Evolutionary conservation across 176 grass and related monocot species (phyloP), one percentile per base, ranked within the genome.

Genomic region (Oryza nivara): DNA sequence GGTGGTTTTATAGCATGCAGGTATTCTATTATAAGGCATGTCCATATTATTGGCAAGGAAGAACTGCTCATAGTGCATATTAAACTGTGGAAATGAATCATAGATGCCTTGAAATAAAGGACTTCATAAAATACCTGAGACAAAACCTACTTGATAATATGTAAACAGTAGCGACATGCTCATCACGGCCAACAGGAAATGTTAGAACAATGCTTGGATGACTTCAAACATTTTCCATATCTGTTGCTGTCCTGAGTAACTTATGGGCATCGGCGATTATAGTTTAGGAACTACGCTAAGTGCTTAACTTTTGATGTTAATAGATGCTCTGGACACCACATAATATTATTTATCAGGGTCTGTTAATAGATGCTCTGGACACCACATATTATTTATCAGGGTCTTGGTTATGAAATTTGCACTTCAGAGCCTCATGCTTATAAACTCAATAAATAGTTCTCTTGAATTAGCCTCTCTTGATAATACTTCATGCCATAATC

Each of bases 1-100:
- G 20, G 93, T 81, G 93, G 96, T 90, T 96, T 99, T 75, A 87
- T 99, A 72, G 67, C 93, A 83, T 92, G 92, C 85, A 99, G 91
- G 96, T 93, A 93, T 74, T 86, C 30, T 68, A 71, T 4, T 65
- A 13, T 73, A 68, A 63, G 11, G 48, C 6, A 43, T 44, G 16
- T 5, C 15, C 7, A 49, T 77, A 81, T 72, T 74, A 16, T 51
- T 85, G 16, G 1, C 47, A 65, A 17, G 12, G 10, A 70, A 72
- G 22, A 30, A 46, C 56, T 54, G 20, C 34, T 76, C 3, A 20
- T 17, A 23, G 7, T 84, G 13, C 63, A 69, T 47, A 51, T 63
- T 60, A 63, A 74, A 48, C 20, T 72, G 30, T 51, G 11, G 48
- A 71, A 75, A 71, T 68, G 10, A 54, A 84, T n/a, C 69, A 60